phyloP scores from a whole-genome alignment of 805 yeast species.

The Torulaspora delbrueckii region DNA sequence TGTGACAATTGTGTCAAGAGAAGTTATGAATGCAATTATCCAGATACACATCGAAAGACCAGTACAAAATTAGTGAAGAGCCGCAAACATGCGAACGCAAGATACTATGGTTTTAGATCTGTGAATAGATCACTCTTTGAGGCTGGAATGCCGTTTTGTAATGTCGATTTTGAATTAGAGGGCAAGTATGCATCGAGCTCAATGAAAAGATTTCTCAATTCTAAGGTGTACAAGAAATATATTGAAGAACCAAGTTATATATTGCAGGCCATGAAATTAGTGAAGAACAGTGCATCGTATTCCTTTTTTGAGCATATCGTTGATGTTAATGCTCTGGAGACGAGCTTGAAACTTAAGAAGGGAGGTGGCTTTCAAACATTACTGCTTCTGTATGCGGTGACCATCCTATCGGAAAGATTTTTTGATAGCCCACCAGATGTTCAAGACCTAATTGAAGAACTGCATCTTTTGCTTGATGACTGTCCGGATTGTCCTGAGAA shows the following conservation, averaged over 20 bases:
- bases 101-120: conserved; percentile 15
- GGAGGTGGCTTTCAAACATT: conserved; percentile 5
- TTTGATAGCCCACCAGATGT: conserved; percentile 6
- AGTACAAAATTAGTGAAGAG: conserved; percentile 12
- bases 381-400: conserved; percentile 7
- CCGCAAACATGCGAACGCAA: conserved; percentile 9
- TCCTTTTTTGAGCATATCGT: conserved; percentile 9
- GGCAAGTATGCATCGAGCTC: conserved; percentile 7
- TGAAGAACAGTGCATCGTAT: conserved; percentile 5
- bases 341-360: conserved; percentile 4
- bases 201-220: conserved; percentile 1
- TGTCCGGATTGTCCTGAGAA: conserved; percentile 15
- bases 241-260: conserved; percentile 5
- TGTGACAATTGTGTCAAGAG: conserved; percentile 12
- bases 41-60: conserved; percentile 11
- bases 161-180: conserved; percentile 14
- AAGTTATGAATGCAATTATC: conserved; percentile 10
- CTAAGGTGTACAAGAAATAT: conserved; percentile 9
- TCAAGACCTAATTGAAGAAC: conserved; percentile 5
- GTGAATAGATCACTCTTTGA: conserved; percentile 15
- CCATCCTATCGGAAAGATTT: conserved; percentile 12
- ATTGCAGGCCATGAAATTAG: conserved; percentile 2
- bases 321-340: conserved; percentile 7
- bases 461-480: conserved; percentile 7
- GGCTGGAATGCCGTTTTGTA: conserved; percentile 15